These are phyloP conservation scores for Heliamphora pulchella DNA, from an alignment of 179 eudicot genomes.

Conservation along the genomic window DNA sequence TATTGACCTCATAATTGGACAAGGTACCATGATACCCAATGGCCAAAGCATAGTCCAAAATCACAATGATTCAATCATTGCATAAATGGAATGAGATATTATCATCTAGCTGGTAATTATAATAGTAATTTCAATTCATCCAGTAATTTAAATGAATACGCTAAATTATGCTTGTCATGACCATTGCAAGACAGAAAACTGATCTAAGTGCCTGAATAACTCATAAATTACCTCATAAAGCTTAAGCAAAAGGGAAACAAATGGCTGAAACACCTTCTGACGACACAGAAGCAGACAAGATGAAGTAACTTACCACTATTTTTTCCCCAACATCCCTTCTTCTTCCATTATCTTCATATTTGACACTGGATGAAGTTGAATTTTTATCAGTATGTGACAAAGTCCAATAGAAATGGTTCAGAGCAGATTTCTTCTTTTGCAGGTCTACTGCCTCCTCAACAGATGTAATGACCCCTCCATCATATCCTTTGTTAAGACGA, in stretches of 20 bases:
- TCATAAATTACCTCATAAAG: constrained; percentile 4
- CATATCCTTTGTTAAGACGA: constrained; percentile 53
- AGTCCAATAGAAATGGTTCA: constrained; percentile 55
- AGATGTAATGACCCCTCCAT: constrained; percentile 57
- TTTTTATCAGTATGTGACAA: constrained; percentile 42
- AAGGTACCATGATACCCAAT: neutral
- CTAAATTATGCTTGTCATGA: neutral
- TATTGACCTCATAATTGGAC: neutral
- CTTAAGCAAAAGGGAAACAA: neutral
- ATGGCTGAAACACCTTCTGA: constrained; percentile 2
- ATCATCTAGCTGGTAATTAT: neutral
- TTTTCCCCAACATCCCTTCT: constrained; percentile 66
- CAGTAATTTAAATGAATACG: neutral
- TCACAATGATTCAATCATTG: too few species aligned
- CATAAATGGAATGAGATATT: neutral
- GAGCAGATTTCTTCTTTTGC: constrained; percentile 51
- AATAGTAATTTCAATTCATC: neutral
- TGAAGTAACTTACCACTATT: constrained; percentile 47
- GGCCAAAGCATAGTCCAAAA: neutral
- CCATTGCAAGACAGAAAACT: neutral
- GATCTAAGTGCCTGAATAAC: neutral
- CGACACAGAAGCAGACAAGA: neutral
- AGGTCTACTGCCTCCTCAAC: constrained; percentile 75
- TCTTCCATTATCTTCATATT: constrained; percentile 37
- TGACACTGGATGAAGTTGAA: constrained; percentile 30